Conservation (phyloP, 805 yeast genomes). For the Cyberlindnera lachancei region DNA sequence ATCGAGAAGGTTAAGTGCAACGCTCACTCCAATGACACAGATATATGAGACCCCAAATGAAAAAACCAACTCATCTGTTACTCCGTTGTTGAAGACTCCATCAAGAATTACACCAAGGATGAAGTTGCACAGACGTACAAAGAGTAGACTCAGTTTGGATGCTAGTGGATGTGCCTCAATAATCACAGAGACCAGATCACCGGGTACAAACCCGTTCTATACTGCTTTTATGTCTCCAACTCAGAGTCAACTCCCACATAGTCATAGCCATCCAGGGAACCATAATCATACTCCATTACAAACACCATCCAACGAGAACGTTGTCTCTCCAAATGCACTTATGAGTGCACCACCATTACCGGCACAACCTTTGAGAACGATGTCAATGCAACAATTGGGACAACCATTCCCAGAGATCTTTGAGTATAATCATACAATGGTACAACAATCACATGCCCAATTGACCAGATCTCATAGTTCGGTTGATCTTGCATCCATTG, state of each 20-base stretch:
- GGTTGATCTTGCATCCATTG: constrained; percentile 9
- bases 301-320: constrained; percentile 14
- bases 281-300: constrained; percentile 22
- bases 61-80: background rate
- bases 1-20: constrained; percentile 25
- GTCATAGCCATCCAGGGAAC: too few relatives aligned
- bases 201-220: constrained; percentile 41
- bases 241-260: too few relatives aligned
- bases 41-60: constrained; percentile 11
- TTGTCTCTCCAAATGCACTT: constrained; percentile 20
- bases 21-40: constrained; percentile 12
- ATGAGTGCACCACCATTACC: constrained; percentile 6
- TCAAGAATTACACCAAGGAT: constrained; percentile 13
- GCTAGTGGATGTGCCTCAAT: constrained; percentile 22
- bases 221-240: constrained; percentile 33
- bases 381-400: constrained; percentile 1
- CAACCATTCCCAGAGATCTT: background rate
- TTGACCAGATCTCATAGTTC: constrained; percentile 10
- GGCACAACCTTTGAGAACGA: background rate
- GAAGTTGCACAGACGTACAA: constrained; percentile 30
- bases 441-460: background rate
- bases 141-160: constrained; percentile 34
- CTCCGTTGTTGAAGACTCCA: background rate
- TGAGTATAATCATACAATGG: background rate
- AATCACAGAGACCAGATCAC: constrained; percentile 23